Conservation (phyloP, 495 filamentous ascomycete genomes). For the Penicillium chermesinum region DNA sequence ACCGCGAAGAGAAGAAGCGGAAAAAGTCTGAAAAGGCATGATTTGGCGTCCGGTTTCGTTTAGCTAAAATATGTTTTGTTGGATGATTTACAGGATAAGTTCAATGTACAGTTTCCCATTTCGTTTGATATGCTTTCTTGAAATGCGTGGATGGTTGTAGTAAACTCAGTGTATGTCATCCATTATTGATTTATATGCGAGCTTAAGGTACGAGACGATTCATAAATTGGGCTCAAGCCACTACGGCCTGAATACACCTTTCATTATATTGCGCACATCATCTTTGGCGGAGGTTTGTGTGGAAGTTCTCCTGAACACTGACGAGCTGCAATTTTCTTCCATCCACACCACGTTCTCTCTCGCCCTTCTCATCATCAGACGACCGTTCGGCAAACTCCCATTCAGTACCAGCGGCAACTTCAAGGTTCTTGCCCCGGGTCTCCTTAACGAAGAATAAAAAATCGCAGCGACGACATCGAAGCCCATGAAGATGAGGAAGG, state of each 20-base stretch:
- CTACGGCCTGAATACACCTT: too few species aligned
- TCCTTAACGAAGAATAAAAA: conserved; percentile 26
- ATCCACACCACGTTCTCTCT: conserved; percentile 7
- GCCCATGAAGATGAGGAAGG: conserved; percentile 27
- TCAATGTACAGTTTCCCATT: conserved; percentile 19
- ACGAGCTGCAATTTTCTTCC: conserved; percentile 18
- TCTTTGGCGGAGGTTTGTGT: conserved; percentile 15
- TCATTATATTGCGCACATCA: neutral
- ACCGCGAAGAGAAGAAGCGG: conserved; percentile 40
- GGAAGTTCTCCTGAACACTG: conserved; percentile 22
- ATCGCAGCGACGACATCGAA: conserved; percentile 18
- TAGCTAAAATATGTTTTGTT: conserved; percentile 23
- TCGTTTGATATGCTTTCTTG: too few species aligned
- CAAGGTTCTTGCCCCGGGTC: conserved; percentile 24
- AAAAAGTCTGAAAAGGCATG: conserved; percentile 39
- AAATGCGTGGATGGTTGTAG: too few species aligned
- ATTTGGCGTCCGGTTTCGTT: conserved; percentile 19
- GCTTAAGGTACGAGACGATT: too few species aligned
- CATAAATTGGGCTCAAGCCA: too few species aligned
- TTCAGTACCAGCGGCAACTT: conserved; percentile 22
- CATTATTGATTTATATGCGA: too few species aligned
- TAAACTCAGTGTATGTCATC: too few species aligned
- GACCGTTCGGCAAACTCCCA: conserved; percentile 21
- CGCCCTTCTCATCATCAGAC: conserved; percentile 16
- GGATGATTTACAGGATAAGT: conserved; percentile 13